phyloP scores from a whole-genome alignment of 805 yeast genomes.

The Scheffersomyces ergatensis region DNA sequence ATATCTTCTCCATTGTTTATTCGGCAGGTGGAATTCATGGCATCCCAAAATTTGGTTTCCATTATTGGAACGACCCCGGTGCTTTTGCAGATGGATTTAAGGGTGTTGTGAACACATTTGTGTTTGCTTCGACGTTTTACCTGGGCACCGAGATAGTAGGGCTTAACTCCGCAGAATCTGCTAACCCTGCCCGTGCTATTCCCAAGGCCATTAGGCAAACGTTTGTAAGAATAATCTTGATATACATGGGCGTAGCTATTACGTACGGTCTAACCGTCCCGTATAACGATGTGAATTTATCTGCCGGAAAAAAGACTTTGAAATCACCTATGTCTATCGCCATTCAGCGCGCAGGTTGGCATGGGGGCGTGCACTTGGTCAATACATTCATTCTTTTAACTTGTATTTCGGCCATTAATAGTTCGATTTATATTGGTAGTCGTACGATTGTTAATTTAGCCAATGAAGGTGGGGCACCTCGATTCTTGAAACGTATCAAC shows the following conservation, averaged over 20 bases:
- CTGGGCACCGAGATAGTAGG: constrained; percentile 60
- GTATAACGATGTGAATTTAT: constrained; percentile 44
- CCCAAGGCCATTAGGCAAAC: constrained; percentile 59
- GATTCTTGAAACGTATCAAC: constrained; percentile 48
- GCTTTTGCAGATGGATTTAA: constrained; percentile 47
- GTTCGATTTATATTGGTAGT: constrained; percentile 67
- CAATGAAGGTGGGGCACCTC: constrained; percentile 58
- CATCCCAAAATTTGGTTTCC: constrained; percentile 36
- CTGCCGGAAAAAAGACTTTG: constrained; percentile 35
- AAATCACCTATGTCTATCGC: constrained; percentile 45
- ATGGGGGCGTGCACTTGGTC: constrained; percentile 47
- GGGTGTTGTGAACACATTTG: constrained; percentile 56
- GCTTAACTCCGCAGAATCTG: constrained; percentile 59
- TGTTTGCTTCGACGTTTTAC: constrained; percentile 58
- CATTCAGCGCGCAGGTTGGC: constrained; percentile 39
- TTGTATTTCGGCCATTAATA: constrained; percentile 67
- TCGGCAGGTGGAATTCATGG: constrained; percentile 45
- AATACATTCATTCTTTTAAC: constrained; percentile 64
- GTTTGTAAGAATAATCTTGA: constrained; percentile 50
- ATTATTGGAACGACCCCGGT: constrained; percentile 44
- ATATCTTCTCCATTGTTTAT: constrained; percentile 47
- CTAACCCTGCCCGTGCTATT: constrained; percentile 55
- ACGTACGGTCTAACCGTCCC: constrained; percentile 61
- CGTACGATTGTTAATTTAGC: constrained; percentile 67
- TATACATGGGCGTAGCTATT: constrained; percentile 54